Conservation (phyloP, 1,284 basidiomycete genomes). For the Tilletia setariae region DNA sequence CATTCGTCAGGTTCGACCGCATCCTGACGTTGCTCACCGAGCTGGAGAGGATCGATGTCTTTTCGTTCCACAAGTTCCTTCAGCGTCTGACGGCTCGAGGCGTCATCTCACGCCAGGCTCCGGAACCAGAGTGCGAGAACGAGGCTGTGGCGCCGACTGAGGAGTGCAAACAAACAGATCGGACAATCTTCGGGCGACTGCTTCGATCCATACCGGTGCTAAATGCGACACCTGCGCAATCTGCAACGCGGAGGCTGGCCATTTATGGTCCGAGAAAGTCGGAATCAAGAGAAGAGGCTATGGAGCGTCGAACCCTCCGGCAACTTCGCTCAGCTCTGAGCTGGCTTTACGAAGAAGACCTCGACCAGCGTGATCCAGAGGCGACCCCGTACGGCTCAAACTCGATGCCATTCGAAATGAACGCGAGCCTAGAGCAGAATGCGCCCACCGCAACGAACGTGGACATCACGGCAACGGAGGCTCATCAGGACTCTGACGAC, state of each 20-base stretch:
- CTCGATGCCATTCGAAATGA: too few relatives aligned
- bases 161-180: constrained; percentile 13
- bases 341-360: constrained; percentile 14
- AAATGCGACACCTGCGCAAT: constrained; percentile 30
- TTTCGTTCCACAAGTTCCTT: constrained; percentile 79
- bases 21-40: constrained; percentile 75
- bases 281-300: constrained; percentile 51
- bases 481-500: not conserved
- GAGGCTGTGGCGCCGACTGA: not conserved
- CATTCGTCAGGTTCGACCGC: constrained; percentile 52
- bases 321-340: constrained; percentile 33
- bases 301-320: constrained; percentile 42
- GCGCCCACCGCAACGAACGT: not conserved
- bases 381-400: not conserved
- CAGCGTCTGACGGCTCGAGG: constrained; percentile 79
- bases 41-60: constrained; percentile 70
- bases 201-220: constrained; percentile 43
- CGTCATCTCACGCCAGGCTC: constrained; percentile 56
- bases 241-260: constrained; percentile 41
- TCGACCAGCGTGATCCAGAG: not conserved
- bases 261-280: constrained; percentile 47
- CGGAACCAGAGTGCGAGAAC: constrained; percentile 26
- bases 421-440: not conserved
- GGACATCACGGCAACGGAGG: not conserved
- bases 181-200: constrained; percentile 36